These are phyloP conservation scores for Darksidea phi DNA, from an alignment of 495 filamentous ascomycete species.

Conservation along the genomic window DNA sequence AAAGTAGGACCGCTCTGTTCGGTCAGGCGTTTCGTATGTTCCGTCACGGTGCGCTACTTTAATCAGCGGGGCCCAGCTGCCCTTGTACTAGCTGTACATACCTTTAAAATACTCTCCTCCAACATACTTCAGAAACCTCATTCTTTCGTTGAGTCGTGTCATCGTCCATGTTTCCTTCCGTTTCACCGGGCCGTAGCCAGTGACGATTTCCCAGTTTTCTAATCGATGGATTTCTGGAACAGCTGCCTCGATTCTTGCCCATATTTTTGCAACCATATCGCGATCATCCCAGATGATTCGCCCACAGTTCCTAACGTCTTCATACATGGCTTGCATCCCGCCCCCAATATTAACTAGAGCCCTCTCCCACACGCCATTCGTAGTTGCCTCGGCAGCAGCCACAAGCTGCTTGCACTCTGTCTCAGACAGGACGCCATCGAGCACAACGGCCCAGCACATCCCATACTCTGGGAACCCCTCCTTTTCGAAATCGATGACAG, in stretches of 20 bases:
- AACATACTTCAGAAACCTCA: constrained; percentile 78
- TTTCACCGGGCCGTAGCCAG: constrained; percentile 49
- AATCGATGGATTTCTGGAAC: constrained; percentile 45
- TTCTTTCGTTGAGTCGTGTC: constrained; percentile 67
- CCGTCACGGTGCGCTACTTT: constrained; percentile 70
- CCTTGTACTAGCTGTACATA: constrained; percentile 39
- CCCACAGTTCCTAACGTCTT: constrained; percentile 64
- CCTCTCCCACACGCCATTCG: constrained; percentile 51
- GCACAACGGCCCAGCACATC: constrained; percentile 41
- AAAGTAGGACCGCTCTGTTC: constrained; percentile 60
- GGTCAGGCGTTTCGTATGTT: constrained; percentile 59
- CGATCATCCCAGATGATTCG: constrained; percentile 71
- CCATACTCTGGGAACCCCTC: constrained; percentile 38
- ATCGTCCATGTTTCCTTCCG: constrained; percentile 55
- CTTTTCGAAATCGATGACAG: constrained; percentile 41
- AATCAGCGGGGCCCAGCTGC: constrained; percentile 1
- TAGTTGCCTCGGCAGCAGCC: constrained; percentile 39
- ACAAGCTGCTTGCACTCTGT: constrained; percentile 45
- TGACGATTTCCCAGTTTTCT: constrained; percentile 46
- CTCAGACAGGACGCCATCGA: constrained; percentile 45
- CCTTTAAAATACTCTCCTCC: constrained; percentile 73
- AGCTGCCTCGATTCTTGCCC: constrained; percentile 56
- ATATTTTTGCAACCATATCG: constrained; percentile 61
- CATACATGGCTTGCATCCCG: constrained; percentile 56
- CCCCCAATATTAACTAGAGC: constrained; percentile 70